These are phyloP conservation scores for Naganishia liquefaciens DNA, from an alignment of 1,284 basidiomycete genomes.

Conservation along the genomic window DNA sequence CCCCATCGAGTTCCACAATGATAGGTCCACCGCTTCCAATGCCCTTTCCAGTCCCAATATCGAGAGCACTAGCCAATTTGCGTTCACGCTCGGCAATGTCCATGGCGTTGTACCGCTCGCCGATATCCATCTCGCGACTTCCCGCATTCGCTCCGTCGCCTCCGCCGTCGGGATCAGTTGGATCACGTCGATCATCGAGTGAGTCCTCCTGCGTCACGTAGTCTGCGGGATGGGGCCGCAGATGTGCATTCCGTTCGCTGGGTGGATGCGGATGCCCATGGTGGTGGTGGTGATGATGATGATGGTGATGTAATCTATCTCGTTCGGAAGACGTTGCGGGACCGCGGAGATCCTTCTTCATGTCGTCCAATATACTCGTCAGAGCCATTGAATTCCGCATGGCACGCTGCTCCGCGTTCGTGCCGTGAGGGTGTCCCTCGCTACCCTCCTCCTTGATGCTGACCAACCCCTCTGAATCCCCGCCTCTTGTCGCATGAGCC, in stretches of 20 bases:
- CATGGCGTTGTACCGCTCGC: slow-evolving; percentile 24
- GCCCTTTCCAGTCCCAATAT: slow-evolving; percentile 13
- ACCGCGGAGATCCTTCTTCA: slow-evolving; percentile 25
- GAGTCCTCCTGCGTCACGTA: slow-evolving; percentile 15
- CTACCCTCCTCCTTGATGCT: background rate
- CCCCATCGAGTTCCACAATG: background rate
- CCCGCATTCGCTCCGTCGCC: background rate
- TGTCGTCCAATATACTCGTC: slow-evolving; percentile 30
- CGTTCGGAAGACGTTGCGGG: slow-evolving; percentile 18
- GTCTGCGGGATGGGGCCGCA: slow-evolving; percentile 12
- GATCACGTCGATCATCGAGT: slow-evolving; percentile 3
- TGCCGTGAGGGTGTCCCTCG: background rate
- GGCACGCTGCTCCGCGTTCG: background rate
- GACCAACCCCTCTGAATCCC: background rate
- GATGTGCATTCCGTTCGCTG: background rate
- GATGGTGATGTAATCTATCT: slow-evolving; percentile 23
- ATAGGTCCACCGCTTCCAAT: slow-evolving; percentile 22
- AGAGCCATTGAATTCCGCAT: slow-evolving; percentile 31
- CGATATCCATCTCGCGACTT: slow-evolving; percentile 11
- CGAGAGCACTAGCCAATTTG: slow-evolving; percentile 12
- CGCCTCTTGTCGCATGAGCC: background rate
- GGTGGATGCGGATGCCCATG: background rate
- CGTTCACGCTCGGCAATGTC: slow-evolving; percentile 24
- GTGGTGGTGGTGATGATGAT: slow-evolving; percentile 15
- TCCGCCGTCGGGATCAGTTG: background rate